Evolutionary conservation across 768 basidiomycete genomes (phyloP).

Genomic region (Phylloporus sp.): DNA sequence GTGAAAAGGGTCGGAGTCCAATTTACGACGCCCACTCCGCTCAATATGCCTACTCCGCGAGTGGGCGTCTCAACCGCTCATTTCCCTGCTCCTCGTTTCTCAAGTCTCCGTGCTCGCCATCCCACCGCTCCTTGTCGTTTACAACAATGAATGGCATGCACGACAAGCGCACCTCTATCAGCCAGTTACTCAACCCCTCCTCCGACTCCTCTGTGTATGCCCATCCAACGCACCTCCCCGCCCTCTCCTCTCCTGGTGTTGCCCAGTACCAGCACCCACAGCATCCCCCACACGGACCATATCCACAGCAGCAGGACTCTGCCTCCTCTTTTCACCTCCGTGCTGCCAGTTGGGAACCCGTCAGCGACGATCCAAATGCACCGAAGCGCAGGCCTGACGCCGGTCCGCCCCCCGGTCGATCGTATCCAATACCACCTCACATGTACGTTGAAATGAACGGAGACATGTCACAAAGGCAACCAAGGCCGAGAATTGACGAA

Average conservation of each 20-base stretch:
- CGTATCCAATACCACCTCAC: constrained; percentile 32
- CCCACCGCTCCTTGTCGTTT: constrained; percentile 12
- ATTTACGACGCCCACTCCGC: constrained; percentile 27
- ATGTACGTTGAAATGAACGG: constrained; percentile 35
- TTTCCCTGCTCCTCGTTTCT: constrained; percentile 26
- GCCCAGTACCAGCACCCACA: constrained; percentile 29
- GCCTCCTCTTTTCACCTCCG: constrained; percentile 49
- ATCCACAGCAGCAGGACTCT: constrained; percentile 28
- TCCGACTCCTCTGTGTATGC: constrained; percentile 35
- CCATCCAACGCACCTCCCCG: constrained; percentile 28
- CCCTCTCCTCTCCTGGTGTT: constrained; percentile 22
- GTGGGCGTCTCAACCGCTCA: constrained; percentile 30
- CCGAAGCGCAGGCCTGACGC: constrained; percentile 34
- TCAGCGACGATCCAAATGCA: constrained; percentile 34
- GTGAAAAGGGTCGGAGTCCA: constrained; percentile 27
- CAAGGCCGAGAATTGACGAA: constrained; percentile 31
- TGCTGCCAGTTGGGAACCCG: constrained; percentile 56
- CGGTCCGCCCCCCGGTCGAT: constrained; percentile 31
- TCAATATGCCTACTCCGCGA: constrained; percentile 29
- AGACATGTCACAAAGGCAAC: constrained; percentile 28
- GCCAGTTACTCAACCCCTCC: constrained; percentile 48
- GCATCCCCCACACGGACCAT: constrained; percentile 24
- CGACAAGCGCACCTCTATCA: constrained; percentile 51
- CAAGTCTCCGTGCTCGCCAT: constrained; percentile 7
- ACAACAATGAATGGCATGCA: constrained; percentile 40